Percentiles rank a stretch among this genome's conserved stretches.
Conservation (phyloP, 1,284 basidiomycete genomes). For the Malassezia sympodialis region DNA sequence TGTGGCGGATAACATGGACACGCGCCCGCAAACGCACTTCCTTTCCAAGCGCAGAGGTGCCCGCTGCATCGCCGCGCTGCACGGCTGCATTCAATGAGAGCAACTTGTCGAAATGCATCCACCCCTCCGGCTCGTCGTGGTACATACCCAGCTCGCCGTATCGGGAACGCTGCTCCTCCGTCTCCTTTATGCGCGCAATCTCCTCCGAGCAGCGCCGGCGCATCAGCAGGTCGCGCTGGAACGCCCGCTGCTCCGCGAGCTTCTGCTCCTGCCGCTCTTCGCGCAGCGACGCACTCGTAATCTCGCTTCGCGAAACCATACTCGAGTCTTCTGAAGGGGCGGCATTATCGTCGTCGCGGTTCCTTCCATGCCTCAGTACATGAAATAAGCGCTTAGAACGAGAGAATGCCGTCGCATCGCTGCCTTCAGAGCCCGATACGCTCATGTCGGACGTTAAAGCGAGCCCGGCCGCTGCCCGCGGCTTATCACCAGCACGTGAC, state of each 20-base stretch:
- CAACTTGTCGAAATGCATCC: slow-evolving; percentile 19
- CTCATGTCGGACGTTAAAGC: not conserved
- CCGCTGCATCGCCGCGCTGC: not conserved
- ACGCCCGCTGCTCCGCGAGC: slow-evolving; percentile 9
- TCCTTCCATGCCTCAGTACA: not conserved
- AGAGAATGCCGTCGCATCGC: not conserved
- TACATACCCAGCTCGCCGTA: slow-evolving; percentile 21
- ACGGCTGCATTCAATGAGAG: slow-evolving; percentile 20
- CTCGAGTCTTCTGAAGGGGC: not conserved
- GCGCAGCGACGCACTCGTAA: not conserved
- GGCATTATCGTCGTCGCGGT: not conserved
- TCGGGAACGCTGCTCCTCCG: slow-evolving; percentile 29
- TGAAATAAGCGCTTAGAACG: not conserved
- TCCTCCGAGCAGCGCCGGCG: slow-evolving; percentile 14
- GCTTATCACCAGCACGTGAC: not conserved
- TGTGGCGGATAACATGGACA: slow-evolving; percentile 35
- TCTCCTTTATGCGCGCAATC: slow-evolving; percentile 26
- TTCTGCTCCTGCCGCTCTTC: slow-evolving; percentile 6
- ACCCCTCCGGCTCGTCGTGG: not conserved
- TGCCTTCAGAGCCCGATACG: not conserved
- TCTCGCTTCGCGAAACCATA: not conserved
- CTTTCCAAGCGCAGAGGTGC: slow-evolving; percentile 11
- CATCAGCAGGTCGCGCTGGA: slow-evolving; percentile 15
- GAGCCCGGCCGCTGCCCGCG: not conserved
- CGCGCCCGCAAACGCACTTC: slow-evolving; percentile 23